Evolutionary conservation across 306 rosid species (phyloP).

Genomic region (Vicia sativa): DNA sequence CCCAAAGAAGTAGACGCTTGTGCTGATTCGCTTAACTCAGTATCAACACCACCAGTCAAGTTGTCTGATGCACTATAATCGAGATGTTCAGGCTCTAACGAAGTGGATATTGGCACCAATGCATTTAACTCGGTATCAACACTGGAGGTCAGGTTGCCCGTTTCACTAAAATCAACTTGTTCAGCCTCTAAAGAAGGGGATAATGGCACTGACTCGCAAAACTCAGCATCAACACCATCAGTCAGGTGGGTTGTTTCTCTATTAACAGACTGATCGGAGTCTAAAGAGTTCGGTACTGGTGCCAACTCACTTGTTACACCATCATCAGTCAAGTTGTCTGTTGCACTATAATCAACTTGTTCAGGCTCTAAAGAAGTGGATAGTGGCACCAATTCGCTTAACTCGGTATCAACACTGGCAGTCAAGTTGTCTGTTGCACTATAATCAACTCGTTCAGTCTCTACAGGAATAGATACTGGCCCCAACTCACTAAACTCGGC

Average conservation of each 20-base stretch:
- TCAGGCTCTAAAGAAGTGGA: slow-evolving; percentile 32
- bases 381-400: slow-evolving; percentile 8
- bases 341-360: not conserved
- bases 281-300: slow-evolving; percentile 22
- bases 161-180: not conserved
- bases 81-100: slow-evolving; percentile 26
- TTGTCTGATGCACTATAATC: not conserved
- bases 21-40: not conserved
- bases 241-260: not conserved
- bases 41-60: slow-evolving; percentile 18
- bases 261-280: slow-evolving; percentile 21
- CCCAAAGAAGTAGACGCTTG: slow-evolving; percentile 24
- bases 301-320: slow-evolving; percentile 6
- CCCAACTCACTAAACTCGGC: not conserved
- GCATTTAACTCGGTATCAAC: slow-evolving; percentile 23
- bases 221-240: not conserved
- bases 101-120: slow-evolving; percentile 18
- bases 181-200: slow-evolving; percentile 28
- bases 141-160: slow-evolving; percentile 11
- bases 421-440: slow-evolving; percentile 8
- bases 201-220: not conserved
- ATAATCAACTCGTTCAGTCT: not conserved
- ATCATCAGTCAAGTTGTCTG: not conserved
- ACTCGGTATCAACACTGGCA: slow-evolving; percentile 11
- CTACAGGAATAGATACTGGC: slow-evolving; percentile 22